Conservation (phyloP, 2,329 filamentous ascomycete species). For the Sclerotinia trifoliorum region DNA sequence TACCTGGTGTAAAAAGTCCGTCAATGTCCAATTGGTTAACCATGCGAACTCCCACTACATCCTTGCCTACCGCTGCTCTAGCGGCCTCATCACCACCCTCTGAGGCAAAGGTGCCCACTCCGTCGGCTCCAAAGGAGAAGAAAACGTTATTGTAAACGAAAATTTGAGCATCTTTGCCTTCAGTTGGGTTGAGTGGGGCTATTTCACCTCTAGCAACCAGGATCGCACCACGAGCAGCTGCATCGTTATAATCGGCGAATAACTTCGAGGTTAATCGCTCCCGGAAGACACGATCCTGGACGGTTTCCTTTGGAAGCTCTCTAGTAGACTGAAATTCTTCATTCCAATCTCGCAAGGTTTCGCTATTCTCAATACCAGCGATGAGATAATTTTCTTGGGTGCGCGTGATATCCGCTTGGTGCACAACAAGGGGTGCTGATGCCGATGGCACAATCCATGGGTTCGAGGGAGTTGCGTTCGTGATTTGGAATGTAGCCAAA, state of each 20-base stretch:
- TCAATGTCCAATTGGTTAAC: conserved; percentile 97
- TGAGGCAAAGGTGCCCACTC: conserved; percentile 92
- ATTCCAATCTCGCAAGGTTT: conserved; percentile 96
- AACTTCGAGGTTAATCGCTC: conserved; percentile 93
- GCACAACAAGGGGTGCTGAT: conserved; percentile 62
- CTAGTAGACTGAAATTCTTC: conserved; percentile 97
- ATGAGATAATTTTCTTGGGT: conserved; percentile 92
- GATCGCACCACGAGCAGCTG: conserved; percentile 86
- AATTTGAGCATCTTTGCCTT: conserved; percentile 89
- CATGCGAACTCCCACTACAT: conserved; percentile 87
- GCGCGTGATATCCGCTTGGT: conserved; percentile 80
- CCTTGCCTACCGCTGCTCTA: conserved; percentile 92
- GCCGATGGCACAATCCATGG: conserved; percentile 84
- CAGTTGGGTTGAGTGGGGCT: conserved; percentile 89
- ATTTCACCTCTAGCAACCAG: conserved; percentile 91
- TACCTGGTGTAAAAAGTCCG: conserved; percentile 91
- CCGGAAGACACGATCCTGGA: conserved; percentile 94
- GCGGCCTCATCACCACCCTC: conserved; percentile 97
- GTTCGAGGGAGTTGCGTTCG: conserved; percentile 86
- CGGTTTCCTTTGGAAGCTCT: conserved; percentile 87
- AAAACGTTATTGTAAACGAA: conserved; percentile 99
- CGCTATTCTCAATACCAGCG: conserved; percentile 86
- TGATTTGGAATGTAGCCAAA: conserved; percentile 90
- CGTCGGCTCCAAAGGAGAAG: conserved; percentile 97
- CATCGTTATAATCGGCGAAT: conserved; percentile 96